Evolutionary conservation across 345 rosid genomes (phyloP), one percentile per base, ranked within the genome.

Genomic region (Euphorbia peplus): DNA sequence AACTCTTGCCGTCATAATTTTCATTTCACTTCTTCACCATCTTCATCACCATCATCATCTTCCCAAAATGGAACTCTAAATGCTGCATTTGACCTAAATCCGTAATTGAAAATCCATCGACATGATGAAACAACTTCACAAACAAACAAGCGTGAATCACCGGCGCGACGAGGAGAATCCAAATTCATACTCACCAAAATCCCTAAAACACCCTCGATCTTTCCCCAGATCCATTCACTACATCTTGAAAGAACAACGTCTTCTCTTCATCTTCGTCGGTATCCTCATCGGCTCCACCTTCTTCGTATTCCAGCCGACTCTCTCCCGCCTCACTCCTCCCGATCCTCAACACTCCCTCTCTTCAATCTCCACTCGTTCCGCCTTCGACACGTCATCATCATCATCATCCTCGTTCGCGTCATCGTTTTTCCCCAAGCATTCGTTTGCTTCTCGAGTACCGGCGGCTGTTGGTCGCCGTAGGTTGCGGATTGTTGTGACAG

Each of bases 211-310:
- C 60, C 79, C 84, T 64, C 78, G 90, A 83, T 84, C 98, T 64
- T 90, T 88, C n/a, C 93, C 95, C 21, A 79, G 99, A 83, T 95
- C 99, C 75, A 79, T 91, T 77, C 75, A 86, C 68, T 95, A 95
- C 79, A 78, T 95, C 79, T 74, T 95, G 86, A 83, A 78, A 39
- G 99, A 95, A 59, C 99, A 91, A 70, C 85, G 99, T 16, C 86
- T 95, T 51, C 84, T 95, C 64, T 95, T 91, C 86, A 86, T 95
- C 73, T 89, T 95, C 80, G 90, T 91, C 65, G 97, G 99, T 54
- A 82, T 95, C 79, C 78, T 91, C 39, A 95, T 91, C 72, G 99
- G 93, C 61, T 90, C 99, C 72, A 84, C 96, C 2, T 95, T 91
- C 88, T 95, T 95, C 88, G 80, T 95, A 71, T 83, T 95, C 65